Conservation (phyloP, 441 rosid species). For the Rhodomyrtus psidioides region DNA sequence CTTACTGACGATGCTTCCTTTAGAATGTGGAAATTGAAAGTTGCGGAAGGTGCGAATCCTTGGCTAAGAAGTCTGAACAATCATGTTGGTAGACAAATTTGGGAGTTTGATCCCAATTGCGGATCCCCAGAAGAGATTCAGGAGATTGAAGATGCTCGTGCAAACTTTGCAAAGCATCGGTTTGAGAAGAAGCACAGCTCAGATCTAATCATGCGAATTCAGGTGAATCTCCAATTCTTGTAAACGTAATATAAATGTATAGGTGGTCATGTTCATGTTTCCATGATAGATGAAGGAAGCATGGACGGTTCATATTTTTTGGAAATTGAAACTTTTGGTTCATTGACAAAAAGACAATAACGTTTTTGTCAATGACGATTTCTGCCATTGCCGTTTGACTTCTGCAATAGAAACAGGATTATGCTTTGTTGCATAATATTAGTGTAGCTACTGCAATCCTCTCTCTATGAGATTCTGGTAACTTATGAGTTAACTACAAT, state of each 20-base stretch:
- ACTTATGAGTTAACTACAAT: background rate
- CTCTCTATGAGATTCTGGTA: background rate
- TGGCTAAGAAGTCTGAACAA: conserved; percentile 60
- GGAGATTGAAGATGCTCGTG: conserved; percentile 12
- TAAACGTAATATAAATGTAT: background rate
- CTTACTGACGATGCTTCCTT: background rate
- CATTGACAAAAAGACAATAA: background rate
- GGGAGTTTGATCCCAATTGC: conserved; percentile 51
- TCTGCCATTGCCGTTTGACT: background rate
- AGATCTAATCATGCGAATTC: conserved; percentile 18
- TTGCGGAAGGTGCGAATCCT: conserved; percentile 66
- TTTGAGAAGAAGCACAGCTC: conserved; percentile 21
- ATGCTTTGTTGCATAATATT: background rate
- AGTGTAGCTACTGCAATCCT: background rate
- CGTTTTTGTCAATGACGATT: background rate
- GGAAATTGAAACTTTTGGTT: background rate
- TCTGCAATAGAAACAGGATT: background rate
- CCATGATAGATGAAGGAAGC: background rate
- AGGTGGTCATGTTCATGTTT: background rate
- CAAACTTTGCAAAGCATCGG: conserved; percentile 7
- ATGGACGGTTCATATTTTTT: background rate
- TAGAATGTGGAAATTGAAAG: conserved; percentile 24
- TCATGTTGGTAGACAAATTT: conserved; percentile 42
- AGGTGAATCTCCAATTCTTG: conserved; percentile 1
- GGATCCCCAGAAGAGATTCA: conserved; percentile 54